Conservation (phyloP, 768 basidiomycete species). For the Tulasnella sp. region DNA sequence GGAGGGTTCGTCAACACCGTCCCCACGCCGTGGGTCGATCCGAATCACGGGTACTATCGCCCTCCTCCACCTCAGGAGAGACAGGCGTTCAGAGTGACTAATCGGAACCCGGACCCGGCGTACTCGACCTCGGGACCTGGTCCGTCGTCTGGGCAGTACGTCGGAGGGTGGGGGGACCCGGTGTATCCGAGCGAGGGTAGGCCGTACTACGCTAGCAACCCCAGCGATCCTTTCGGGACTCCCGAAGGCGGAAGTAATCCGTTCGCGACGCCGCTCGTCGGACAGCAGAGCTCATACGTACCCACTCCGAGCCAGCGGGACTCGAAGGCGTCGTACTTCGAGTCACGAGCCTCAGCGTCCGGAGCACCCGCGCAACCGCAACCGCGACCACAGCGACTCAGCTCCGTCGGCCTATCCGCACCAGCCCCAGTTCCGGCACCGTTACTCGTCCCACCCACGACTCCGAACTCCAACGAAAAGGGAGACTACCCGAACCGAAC, state of each 20-base stretch:
- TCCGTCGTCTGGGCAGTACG: background rate
- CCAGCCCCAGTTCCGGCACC: background rate
- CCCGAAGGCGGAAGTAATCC: no score
- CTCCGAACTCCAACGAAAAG: background rate
- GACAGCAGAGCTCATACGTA: background rate
- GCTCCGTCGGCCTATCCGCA: background rate
- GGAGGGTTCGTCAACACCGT: background rate
- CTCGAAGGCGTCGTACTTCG: background rate
- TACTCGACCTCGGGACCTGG: background rate
- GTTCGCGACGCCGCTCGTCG: no score
- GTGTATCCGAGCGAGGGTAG: background rate
- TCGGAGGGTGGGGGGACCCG: background rate
- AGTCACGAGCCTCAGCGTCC: background rate
- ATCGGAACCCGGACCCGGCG: background rate
- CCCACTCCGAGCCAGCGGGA: background rate
- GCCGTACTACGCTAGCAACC: background rate
- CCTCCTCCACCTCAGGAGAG: background rate
- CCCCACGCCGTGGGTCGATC: background rate
- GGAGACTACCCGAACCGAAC: background rate
- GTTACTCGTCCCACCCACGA: background rate
- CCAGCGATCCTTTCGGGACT: background rate
- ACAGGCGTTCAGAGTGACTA: no score
- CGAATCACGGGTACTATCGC: background rate
- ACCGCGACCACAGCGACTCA: background rate
- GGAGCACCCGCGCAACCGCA: background rate